Evolutionary conservation across 2,329 filamentous ascomycete species (phyloP).

Genomic region (Stemphylium beticola): DNA sequence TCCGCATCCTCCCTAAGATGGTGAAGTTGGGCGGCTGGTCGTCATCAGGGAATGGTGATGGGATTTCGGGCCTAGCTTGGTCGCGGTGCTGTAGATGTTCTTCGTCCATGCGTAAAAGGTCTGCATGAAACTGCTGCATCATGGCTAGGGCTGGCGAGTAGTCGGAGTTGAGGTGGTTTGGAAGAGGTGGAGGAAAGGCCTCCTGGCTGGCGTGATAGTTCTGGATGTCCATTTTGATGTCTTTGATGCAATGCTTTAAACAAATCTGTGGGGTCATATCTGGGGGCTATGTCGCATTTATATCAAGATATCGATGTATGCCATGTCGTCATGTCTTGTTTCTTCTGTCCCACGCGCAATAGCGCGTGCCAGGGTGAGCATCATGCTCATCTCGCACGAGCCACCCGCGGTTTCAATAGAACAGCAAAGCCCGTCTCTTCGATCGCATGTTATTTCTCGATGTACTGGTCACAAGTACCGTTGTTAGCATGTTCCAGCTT

Average conservation of each 20-base stretch:
- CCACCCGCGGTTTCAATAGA: conserved; percentile 13
- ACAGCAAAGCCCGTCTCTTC: conserved; percentile 1
- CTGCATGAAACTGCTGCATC: conserved; percentile 11
- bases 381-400: conserved; percentile 8
- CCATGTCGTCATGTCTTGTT: conserved; percentile 11
- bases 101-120: conserved; percentile 13
- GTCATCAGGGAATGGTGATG: conserved; percentile 5
- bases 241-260: neutral
- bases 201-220: conserved; percentile 4
- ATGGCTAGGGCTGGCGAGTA: conserved; percentile 10
- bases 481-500: neutral
- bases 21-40: neutral
- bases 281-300: conserved; percentile 3
- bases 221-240: conserved; percentile 1
- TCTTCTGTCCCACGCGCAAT: conserved; percentile 7
- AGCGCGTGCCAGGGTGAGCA: conserved; percentile 8
- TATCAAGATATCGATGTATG: neutral
- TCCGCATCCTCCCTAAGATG: conserved; percentile 4
- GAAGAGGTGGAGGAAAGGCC: conserved; percentile 9
- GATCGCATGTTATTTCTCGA: conserved; percentile 40
- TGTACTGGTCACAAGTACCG: conserved; percentile 47
- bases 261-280: neutral
- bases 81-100: conserved; percentile 11
- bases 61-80: neutral
- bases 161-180: conserved; percentile 4